phyloP scores from a whole-genome alignment of 2,329 filamentous ascomycete species.

The Xylariales sp. region DNA sequence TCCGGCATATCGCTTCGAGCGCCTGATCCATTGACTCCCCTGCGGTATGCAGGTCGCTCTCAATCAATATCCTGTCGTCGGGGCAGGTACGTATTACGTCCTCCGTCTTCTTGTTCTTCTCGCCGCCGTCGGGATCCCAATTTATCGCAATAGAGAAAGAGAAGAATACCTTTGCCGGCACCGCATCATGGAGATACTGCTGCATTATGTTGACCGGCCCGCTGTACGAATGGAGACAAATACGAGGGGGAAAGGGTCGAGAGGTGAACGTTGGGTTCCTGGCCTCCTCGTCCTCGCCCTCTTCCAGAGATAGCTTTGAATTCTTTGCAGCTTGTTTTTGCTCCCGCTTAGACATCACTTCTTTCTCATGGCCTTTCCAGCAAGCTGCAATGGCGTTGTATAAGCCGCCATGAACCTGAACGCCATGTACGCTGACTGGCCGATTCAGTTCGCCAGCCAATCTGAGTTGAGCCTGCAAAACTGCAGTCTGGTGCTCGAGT shows the following conservation, averaged over 20 bases:
- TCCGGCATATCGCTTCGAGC: slow-evolving; percentile 71
- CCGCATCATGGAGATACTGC: slow-evolving; percentile 69
- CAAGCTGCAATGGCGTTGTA: slow-evolving; percentile 59
- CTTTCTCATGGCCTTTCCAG: slow-evolving; percentile 68
- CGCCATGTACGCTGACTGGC: slow-evolving; percentile 67
- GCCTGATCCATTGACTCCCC: slow-evolving; percentile 74
- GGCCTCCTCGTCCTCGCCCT: slow-evolving; percentile 23
- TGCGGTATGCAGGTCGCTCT: slow-evolving; percentile 85
- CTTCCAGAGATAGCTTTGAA: slow-evolving; percentile 40
- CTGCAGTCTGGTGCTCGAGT: slow-evolving; percentile 62
- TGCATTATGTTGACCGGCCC: slow-evolving; percentile 69
- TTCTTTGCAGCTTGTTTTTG: slow-evolving; percentile 42
- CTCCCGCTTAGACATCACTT: slow-evolving; percentile 57
- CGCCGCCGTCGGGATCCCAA: slow-evolving; percentile 48
- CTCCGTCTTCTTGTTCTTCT: slow-evolving; percentile 44
- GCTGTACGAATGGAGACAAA: slow-evolving; percentile 93
- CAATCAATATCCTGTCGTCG: slow-evolving; percentile 73
- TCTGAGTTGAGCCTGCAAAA: slow-evolving; percentile 65
- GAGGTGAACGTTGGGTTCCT: too few species aligned
- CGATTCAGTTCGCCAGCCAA: slow-evolving; percentile 65
- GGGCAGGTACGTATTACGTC: slow-evolving; percentile 71
- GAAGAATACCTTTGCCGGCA: slow-evolving; percentile 77
- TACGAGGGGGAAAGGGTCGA: slow-evolving; percentile 74
- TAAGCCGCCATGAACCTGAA: slow-evolving; percentile 70
- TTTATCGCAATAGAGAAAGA: slow-evolving; percentile 88